Evolutionary conservation across 805 yeast species (phyloP).

Genomic region (Jamesozyma gamospora): DNA sequence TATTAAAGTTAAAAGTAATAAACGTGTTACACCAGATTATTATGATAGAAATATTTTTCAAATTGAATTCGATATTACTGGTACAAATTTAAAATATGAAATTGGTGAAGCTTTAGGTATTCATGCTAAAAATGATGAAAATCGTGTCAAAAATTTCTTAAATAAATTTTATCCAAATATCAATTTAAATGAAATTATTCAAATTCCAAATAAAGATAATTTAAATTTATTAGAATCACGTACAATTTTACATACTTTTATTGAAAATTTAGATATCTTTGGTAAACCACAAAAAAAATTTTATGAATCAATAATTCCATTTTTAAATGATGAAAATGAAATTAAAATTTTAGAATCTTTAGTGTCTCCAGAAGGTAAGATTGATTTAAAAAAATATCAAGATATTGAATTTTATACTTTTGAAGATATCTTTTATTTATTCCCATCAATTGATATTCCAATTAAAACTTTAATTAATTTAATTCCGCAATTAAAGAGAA

Average conservation of each 20-base stretch:
- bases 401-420: conserved; percentile 77
- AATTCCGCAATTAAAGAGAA: conserved; percentile 82
- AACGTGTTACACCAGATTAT: conserved; percentile 79
- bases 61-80: conserved; percentile 83
- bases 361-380: conserved; percentile 74
- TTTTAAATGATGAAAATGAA: conserved; percentile 61
- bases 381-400: conserved; percentile 69
- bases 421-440: conserved; percentile 71
- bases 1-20: conserved; percentile 84
- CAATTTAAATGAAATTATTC: conserved; percentile 56
- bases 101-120: conserved; percentile 96
- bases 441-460: conserved; percentile 72
- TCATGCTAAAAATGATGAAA: conserved; percentile 74
- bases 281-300: conserved; percentile 96
- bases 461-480: conserved; percentile 59
- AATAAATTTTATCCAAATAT: conserved; percentile 48
- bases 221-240: conserved; percentile 51
- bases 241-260: conserved; percentile 71
- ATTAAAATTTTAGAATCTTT: conserved; percentile 50
- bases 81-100: conserved; percentile 83
- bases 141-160: conserved; percentile 59
- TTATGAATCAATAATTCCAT: conserved; percentile 71
- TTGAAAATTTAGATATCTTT: conserved; percentile 75
- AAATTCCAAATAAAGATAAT: conserved; percentile 61
- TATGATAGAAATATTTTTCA: conserved; percentile 95